These are phyloP conservation scores for Margaritispora aquatica DNA, from an alignment of 495 filamentous ascomycete species.

Conservation along the genomic window DNA sequence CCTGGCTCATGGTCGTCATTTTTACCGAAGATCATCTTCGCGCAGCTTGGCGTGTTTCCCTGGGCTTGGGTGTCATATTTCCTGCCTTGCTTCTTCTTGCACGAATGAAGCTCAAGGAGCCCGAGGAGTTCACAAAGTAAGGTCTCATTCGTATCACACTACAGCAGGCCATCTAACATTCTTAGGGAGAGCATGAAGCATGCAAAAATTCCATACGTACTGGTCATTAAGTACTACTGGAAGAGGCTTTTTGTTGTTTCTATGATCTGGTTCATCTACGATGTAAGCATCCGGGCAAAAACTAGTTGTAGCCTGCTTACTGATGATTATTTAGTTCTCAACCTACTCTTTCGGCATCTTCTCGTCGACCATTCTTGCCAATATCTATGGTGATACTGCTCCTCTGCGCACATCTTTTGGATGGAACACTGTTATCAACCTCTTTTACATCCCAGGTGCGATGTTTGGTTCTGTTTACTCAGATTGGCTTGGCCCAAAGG, in stretches of 20 bases:
- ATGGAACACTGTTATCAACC: conserved; percentile 78
- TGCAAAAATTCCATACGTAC: conserved; percentile 48
- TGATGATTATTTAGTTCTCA: conserved; percentile 44
- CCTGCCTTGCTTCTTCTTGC: conserved; percentile 69
- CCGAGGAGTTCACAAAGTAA: conserved; percentile 64
- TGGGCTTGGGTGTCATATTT: conserved; percentile 76
- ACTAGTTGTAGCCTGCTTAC: not conserved
- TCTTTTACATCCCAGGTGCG: conserved; percentile 83
- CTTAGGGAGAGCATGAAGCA: conserved; percentile 34
- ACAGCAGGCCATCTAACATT: conserved; percentile 19
- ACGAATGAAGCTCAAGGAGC: conserved; percentile 71
- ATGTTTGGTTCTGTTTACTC: conserved; percentile 66
- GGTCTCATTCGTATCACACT: not conserved
- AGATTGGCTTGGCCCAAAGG: conserved; percentile 73
- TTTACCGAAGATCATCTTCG: conserved; percentile 62
- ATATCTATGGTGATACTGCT: conserved; percentile 50
- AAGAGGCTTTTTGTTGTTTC: conserved; percentile 60
- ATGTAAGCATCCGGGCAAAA: conserved; percentile 35
- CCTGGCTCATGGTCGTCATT: conserved; percentile 62
- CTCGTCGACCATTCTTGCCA: conserved; percentile 59
- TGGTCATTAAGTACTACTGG: conserved; percentile 53
- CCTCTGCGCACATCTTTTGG: conserved; percentile 72
- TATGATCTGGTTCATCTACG: conserved; percentile 89
- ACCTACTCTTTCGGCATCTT: conserved; percentile 78
- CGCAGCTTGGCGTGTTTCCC: conserved; percentile 66